Evolutionary conservation across 108 stramenopile species (phyloP), one percentile per base, ranked within the genome.

Genomic region (Fragilariopsis cylindrus): DNA sequence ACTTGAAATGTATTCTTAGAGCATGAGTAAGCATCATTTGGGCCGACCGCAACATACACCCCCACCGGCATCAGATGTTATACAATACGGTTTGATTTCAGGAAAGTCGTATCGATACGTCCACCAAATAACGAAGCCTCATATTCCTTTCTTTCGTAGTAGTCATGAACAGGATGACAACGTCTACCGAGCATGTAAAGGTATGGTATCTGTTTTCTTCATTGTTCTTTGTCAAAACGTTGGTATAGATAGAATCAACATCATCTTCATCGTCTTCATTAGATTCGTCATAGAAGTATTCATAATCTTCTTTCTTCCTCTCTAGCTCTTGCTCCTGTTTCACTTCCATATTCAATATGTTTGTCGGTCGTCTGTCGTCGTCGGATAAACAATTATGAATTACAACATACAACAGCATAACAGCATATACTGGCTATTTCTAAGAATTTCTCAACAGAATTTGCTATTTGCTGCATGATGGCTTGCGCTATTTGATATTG

Each of bases 11-110:
- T 42, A 93, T 60, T 65, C 92, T 64, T 30, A 97, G 72, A 0
- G 89, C 88, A 57, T 97, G 91, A 7, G 82, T 90, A 70, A 99
- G 73, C 74, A 99, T 78, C 99, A 99, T 99, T 75, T 98, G 98
- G 1, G 99, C 97, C 46, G 88, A 85, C 48, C 99, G 93, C 45
- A 98, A 81, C 99, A 99, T 99, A 79, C 99, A 99, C 12, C 99
- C 99, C 98, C 98, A 99, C 21, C 99, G 43, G 96, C 93, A 79
- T 99, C 99, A 9, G 85, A 85, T 7, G 82, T 90, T 60, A 89
- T 92, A 19, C 79, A 71, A 68, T 95, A 97, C 0, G 96, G 96
- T n/a, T 73, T 62, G 70, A 97, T 88, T 60, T 80, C 75, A 3
- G 89, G 86, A 78, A 97, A 97, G 62, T 86, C 88, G 57, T 76